These are phyloP conservation scores for Aspergillus arachidicola DNA, from an alignment of 2,329 filamentous ascomycete species.

Conservation along the genomic window DNA sequence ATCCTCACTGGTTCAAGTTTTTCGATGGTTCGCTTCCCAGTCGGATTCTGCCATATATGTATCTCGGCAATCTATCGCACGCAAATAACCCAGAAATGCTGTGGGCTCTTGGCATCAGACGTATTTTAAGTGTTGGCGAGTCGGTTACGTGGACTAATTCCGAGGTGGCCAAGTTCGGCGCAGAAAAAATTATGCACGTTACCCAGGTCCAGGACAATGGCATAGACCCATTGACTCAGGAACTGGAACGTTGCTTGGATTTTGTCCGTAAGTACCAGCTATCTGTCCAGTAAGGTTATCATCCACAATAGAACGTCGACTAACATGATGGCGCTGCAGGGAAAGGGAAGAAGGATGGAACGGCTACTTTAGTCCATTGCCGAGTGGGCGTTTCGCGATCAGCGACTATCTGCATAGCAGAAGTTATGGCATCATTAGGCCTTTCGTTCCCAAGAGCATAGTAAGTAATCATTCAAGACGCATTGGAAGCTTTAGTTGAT, in stretches of 20 bases:
- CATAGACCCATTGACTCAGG: constrained; percentile 83
- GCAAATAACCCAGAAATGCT: constrained; percentile 91
- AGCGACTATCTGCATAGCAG: constrained; percentile 97
- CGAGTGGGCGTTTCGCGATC: constrained; percentile 93
- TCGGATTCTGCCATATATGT: constrained; percentile 89
- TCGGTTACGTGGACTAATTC: constrained; percentile 77
- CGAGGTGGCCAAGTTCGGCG: constrained; percentile 71
- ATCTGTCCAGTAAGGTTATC: background rate
- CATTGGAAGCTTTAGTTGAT: background rate
- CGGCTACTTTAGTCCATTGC: constrained; percentile 91
- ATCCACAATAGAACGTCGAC: background rate
- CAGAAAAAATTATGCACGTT: constrained; percentile 77
- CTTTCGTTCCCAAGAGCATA: constrained; percentile 91
- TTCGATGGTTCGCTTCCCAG: constrained; percentile 92
- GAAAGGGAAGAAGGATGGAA: constrained; percentile 73
- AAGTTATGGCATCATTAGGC: constrained; percentile 82
- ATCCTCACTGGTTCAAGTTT: constrained; percentile 78
- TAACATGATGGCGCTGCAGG: constrained; percentile 54
- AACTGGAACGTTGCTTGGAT: constrained; percentile 81
- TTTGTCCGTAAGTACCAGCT: constrained; percentile 78
- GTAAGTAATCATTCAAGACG: constrained; percentile 44
- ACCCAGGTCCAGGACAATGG: constrained; percentile 94
- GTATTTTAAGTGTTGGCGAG: constrained; percentile 91
- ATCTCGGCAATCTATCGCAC: constrained; percentile 88
- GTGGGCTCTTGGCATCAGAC: constrained; percentile 75